Evolutionary conservation across 2,329 filamentous ascomycete species (phyloP), one percentile per base, ranked within the genome.

Genomic region (Penicillium decumbens): DNA sequence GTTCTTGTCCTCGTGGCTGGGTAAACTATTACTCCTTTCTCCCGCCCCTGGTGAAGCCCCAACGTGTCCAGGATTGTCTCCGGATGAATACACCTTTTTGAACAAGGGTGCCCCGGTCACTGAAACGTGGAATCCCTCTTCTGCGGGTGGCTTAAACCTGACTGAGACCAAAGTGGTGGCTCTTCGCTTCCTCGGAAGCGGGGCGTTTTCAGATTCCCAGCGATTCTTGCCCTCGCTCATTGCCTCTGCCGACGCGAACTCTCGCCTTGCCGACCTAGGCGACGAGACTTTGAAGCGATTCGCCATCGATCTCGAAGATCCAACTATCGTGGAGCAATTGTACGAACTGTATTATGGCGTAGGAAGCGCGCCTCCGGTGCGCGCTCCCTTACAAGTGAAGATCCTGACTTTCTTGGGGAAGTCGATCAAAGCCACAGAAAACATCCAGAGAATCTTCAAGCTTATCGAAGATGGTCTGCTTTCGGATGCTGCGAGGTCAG

Each of bases 241-340:
- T 65, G 90, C 91, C 4, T 85, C 89, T 24, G 85, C 89, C 0
- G 91, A 91, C 69, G 75, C 84, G 1, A 93, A 96, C 57, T 89
- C 85, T 30, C 81, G 86, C 7, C 84, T 96, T 32, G 84, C 88
- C 9, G 83, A 87, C n/a, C 75, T 89, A n/a, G 92, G 88, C 0
- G 89, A 96, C 49, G 90, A 95, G 60, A 81, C 95, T 42, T 71
- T 97, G 56, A 98, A 96, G 70, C 80, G 91, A 56, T 87, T 82
- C 27, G 79, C 76, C 25, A 75, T 81, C 8, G 75, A 82, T 1
- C 74, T 96, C 24, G 92, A 97, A 65, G 80, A 89, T 53, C 61
- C 75, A 8, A 59, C 67, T 1, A 69, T 90, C 1, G 77, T 95
- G 3, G 72, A 79, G 48, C 75, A 79, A 13, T 74, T 97, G 2